Percentiles rank a stretch among this genome's conserved stretches.
phyloP scores from a whole-genome alignment of 331 rosid species.

The Pyrus hybrid region DNA sequence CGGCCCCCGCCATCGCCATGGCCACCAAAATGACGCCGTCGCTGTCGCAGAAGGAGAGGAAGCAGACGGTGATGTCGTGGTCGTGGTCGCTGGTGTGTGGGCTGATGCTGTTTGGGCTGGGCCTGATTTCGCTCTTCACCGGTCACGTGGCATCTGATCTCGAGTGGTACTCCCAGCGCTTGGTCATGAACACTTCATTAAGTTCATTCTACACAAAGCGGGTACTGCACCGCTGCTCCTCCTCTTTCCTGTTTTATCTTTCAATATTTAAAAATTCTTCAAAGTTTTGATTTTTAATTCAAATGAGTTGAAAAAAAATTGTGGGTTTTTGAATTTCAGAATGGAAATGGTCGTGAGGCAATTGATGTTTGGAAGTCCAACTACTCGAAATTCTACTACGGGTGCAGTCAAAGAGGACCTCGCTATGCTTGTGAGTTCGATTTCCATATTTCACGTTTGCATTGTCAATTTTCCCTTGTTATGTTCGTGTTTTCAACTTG shows the following conservation, averaged over 20 bases:
- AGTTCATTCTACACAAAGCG: slow-evolving; percentile 40
- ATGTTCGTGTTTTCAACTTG: neutral
- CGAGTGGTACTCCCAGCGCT: slow-evolving; percentile 84
- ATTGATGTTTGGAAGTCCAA: slow-evolving; percentile 82
- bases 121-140: slow-evolving; percentile 70
- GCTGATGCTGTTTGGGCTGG: slow-evolving; percentile 70
- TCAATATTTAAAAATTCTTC: neutral
- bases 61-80: slow-evolving; percentile 42
- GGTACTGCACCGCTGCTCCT: slow-evolving; percentile 16
- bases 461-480: neutral
- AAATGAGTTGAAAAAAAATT: neutral
- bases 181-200: slow-evolving; percentile 33
- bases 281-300: neutral
- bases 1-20: neutral
- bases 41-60: slow-evolving; percentile 23
- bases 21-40: slow-evolving; percentile 10
- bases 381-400: slow-evolving; percentile 52
- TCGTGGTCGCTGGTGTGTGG: slow-evolving; percentile 67
- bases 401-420: slow-evolving; percentile 70
- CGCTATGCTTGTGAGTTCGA: slow-evolving; percentile 48
- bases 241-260: neutral
- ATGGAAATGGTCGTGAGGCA: slow-evolving; percentile 35
- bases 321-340: neutral
- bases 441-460: neutral
- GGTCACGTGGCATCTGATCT: slow-evolving; percentile 95